Conservation (phyloP, 441 rosid species). For the Eruca vesicaria region DNA sequence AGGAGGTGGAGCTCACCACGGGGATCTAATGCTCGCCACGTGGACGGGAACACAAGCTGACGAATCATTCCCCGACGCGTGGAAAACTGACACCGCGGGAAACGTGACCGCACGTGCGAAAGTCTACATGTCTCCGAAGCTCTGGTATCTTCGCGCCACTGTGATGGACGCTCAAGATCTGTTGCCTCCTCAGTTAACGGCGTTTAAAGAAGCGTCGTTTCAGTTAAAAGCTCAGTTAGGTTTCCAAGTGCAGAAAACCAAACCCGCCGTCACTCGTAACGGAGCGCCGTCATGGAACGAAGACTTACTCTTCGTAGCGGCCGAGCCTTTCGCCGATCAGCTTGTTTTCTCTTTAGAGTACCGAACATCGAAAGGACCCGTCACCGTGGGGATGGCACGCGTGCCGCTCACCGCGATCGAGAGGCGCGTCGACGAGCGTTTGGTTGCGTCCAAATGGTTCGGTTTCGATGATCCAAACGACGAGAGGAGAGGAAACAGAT, state of each 20-base stretch:
- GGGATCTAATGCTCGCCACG: constrained; percentile 72
- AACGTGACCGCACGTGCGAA: constrained; percentile 48
- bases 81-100: constrained; percentile 64
- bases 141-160: constrained; percentile 63
- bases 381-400: constrained; percentile 41
- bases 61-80: constrained; percentile 69
- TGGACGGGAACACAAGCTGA: constrained; percentile 80
- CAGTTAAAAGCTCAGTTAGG: constrained; percentile 58
- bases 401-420: constrained; percentile 46
- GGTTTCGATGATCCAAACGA: constrained; percentile 42
- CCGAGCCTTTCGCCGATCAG: constrained; percentile 57
- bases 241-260: constrained; percentile 59
- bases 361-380: constrained; percentile 47
- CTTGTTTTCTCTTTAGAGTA: constrained; percentile 43
- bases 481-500: constrained; percentile 46
- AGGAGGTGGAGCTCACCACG: constrained; percentile 51
- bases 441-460: constrained; percentile 55
- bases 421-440: constrained; percentile 66
- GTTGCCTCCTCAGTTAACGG: constrained; percentile 35
- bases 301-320: constrained; percentile 58
- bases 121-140: constrained; percentile 58
- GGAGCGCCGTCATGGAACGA: constrained; percentile 69
- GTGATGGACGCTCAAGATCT: constrained; percentile 62
- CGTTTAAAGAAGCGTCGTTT: constrained; percentile 50
- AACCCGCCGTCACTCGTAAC: constrained; percentile 44